Base-by-base conservation (phyloP, 345 rosid genomes). In the Arabidopsis arenosa region DNA sequence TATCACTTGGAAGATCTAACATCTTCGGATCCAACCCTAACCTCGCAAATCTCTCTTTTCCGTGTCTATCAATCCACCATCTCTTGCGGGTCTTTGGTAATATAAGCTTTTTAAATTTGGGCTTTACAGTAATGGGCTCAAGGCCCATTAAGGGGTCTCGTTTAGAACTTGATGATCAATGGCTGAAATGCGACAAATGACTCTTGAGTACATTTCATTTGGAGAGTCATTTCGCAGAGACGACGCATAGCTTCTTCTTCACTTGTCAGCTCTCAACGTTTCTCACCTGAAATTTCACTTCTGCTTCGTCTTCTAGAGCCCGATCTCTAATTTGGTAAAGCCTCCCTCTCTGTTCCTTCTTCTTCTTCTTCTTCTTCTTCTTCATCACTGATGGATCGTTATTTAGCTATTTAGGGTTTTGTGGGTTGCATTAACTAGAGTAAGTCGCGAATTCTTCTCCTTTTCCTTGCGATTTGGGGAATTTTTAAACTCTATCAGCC, bases 321-420 rank as follows among this genome's bases (percentile, higher is more conserved):
- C 17, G 66, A 61, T 61, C 66, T 41, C 49, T 40, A n/a, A 61
- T 1, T 61, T 61, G 32, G 66, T 61, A 11, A 39, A 61, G 1
- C 11, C 11, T 12, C 66, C 15, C 65, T 40, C 33, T 61, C 35
- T 40, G 9, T 18, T 36, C 17, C 30, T 15, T 28, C 17, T n/a
- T 35, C 4, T 28, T 58, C 45, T 15, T 28, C 17, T n/a, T 35
- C 3, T n/a, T 35, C 45, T 14, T 56, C 39, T 36, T 37, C 9
- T 37, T 60, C 48, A 6, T 15, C 14, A 9, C 35, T 23, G 53
- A 63, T 63, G 53, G 52, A 63, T 63, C 52, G 36, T 28, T 63
- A 3, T 43, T 62, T 43, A 43, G 52, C 52, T 43, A 11, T 62
- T 43, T 63, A 43, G 67, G 67, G 67, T 63, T 63, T 63, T 14